Conservation (phyloP, 2,329 filamentous ascomycete genomes). For the Cordyceps javanica region DNA sequence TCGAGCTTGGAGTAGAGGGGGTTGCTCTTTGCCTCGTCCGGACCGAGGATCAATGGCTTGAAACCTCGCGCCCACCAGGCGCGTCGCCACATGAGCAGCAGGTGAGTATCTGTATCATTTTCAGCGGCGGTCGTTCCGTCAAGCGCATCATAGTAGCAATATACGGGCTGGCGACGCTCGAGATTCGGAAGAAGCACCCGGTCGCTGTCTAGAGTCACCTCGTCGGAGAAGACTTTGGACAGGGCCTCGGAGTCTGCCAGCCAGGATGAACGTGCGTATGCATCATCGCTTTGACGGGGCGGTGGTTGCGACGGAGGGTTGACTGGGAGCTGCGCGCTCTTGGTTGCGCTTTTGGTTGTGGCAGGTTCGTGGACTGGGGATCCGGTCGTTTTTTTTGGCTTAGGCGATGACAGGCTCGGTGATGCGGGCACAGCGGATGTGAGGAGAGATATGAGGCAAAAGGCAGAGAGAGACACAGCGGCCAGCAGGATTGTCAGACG, state of each 20-base stretch:
- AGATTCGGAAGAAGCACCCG: slow-evolving; percentile 78
- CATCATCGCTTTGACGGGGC: slow-evolving; percentile 70
- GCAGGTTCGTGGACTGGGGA: slow-evolving; percentile 34
- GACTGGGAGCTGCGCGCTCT: slow-evolving; percentile 59
- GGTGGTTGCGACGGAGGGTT: slow-evolving; percentile 64
- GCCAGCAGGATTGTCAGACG: slow-evolving; percentile 47
- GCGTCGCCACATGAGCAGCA: slow-evolving; percentile 81
- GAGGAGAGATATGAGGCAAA: slow-evolving; percentile 48
- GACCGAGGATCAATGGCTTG: slow-evolving; percentile 71
- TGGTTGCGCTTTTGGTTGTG: no score
- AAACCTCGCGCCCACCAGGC: slow-evolving; percentile 97
- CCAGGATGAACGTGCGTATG: slow-evolving; percentile 74
- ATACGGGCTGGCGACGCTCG: slow-evolving; percentile 63
- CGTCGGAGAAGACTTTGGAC: slow-evolving; percentile 75
- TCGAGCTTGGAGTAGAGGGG: slow-evolving; percentile 70
- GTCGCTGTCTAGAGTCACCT: slow-evolving; percentile 73
- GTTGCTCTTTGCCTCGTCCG: slow-evolving; percentile 76
- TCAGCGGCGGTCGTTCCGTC: slow-evolving; percentile 55
- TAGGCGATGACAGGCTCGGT: slow-evolving; percentile 42
- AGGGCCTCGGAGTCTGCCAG: slow-evolving; percentile 86
- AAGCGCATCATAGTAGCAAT: slow-evolving; percentile 82
- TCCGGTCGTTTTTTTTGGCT: slow-evolving; percentile 43
- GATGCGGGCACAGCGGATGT: slow-evolving; percentile 42
- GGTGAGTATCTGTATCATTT: slow-evolving; percentile 66
- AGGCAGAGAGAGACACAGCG: slow-evolving; percentile 44